These are phyloP conservation scores for Alternaria consortialis DNA, from an alignment of 2,329 filamentous ascomycete genomes.

Conservation along the genomic window DNA sequence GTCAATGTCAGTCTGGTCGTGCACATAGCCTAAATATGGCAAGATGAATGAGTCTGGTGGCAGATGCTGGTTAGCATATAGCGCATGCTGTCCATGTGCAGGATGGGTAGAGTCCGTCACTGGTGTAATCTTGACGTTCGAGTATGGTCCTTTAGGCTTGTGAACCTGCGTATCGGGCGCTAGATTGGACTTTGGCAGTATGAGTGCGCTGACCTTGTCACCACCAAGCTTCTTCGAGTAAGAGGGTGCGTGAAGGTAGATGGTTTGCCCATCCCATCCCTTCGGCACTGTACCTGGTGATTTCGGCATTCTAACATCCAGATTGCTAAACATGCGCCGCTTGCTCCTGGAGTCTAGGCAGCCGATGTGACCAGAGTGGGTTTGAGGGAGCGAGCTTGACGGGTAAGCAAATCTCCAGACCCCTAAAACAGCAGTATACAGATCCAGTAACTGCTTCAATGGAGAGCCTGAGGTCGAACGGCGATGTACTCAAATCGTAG, in stretches of 20 bases:
- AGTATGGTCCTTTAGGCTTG: constrained; percentile 40
- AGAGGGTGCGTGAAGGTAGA: constrained; percentile 40
- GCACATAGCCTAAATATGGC: constrained; percentile 61
- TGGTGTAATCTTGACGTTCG: constrained; percentile 53
- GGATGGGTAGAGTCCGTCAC: constrained; percentile 57
- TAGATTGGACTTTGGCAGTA: constrained; percentile 30
- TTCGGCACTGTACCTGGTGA: constrained; percentile 31
- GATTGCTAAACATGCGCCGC: not conserved
- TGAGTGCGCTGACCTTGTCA: constrained; percentile 34
- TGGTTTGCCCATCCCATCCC: constrained; percentile 39
- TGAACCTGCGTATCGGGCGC: constrained; percentile 21
- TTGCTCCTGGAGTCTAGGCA: not conserved
- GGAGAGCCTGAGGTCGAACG: not conserved
- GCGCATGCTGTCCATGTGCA: constrained; percentile 58
- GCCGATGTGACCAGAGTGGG: not conserved
- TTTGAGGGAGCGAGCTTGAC: not conserved
- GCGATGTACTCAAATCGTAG: not conserved
- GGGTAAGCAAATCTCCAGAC: not conserved
- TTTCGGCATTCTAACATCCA: constrained; percentile 8
- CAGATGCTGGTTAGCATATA: constrained; percentile 58
- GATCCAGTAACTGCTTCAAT: too few relatives aligned
- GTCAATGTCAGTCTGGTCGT: constrained; percentile 55
- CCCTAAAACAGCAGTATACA: not conserved
- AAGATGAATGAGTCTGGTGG: constrained; percentile 58
- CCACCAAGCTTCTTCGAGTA: constrained; percentile 44